Evolutionary conservation across 345 rosid species (phyloP).

Genomic region (Eucalyptus viminalis): DNA sequence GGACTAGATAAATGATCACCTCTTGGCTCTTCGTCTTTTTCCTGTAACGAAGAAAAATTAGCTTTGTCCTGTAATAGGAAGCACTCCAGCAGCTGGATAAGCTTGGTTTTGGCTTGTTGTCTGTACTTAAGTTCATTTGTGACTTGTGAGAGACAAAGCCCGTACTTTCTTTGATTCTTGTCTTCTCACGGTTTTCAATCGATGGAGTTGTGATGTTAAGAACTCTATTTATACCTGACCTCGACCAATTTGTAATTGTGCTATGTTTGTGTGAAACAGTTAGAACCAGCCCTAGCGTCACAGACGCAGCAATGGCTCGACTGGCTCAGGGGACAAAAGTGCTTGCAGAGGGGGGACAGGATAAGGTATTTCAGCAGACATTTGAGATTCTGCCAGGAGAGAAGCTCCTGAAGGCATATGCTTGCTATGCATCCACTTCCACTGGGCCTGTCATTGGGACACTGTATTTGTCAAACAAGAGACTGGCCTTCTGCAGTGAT

Average conservation of each 20-base stretch:
- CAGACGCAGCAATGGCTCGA: slow-evolving; percentile 82
- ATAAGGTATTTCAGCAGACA: slow-evolving; percentile 62
- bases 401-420: slow-evolving; percentile 66
- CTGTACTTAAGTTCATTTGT: not conserved
- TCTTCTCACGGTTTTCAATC: not conserved
- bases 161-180: not conserved
- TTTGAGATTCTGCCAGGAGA: slow-evolving; percentile 43
- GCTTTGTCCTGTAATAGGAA: not conserved
- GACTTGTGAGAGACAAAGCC: not conserved
- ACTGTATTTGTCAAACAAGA: slow-evolving; percentile 53
- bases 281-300: slow-evolving; percentile 47
- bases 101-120: not conserved
- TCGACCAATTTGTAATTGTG: not conserved
- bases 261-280: slow-evolving; percentile 19
- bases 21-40: not conserved
- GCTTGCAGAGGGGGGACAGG: slow-evolving; percentile 70
- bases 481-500: slow-evolving; percentile 59
- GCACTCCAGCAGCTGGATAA: not conserved
- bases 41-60: not conserved
- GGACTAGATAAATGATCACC: not conserved
- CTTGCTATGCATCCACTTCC: slow-evolving; percentile 64
- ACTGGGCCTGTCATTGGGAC: slow-evolving; percentile 79
- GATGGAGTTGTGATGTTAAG: not conserved
- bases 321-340: slow-evolving; percentile 66
- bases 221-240: not conserved